Conservation (phyloP, 208 protist genomes). For the Crithidia acanthocephali region DNA sequence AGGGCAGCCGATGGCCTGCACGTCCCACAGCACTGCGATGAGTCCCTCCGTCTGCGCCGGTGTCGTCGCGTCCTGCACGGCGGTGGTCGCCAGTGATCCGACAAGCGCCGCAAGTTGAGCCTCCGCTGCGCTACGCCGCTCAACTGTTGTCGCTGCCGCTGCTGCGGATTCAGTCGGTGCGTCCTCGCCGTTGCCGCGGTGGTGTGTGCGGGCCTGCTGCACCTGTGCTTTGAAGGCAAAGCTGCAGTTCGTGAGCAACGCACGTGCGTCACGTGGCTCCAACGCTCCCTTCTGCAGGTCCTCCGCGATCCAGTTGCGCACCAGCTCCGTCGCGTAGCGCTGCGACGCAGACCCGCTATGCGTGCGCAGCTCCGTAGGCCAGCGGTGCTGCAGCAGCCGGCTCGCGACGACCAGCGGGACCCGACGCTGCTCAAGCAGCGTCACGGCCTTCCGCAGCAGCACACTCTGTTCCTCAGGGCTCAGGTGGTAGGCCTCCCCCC, state of each 20-base stretch:
- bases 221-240: constrained; percentile 27
- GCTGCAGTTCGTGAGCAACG: constrained; percentile 45
- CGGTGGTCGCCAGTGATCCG: constrained; percentile 50
- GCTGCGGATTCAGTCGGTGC: too few species aligned
- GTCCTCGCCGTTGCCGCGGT: neutral
- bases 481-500: neutral
- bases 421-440: constrained; percentile 43
- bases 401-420: constrained; percentile 51
- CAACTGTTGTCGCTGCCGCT: neutral
- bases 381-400: constrained; percentile 54
- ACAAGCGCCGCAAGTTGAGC: constrained; percentile 29
- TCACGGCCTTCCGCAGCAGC: constrained; percentile 34
- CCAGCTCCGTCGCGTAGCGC: constrained; percentile 39
- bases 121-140: neutral
- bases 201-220: neutral
- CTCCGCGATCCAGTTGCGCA: constrained; percentile 54
- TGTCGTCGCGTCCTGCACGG: constrained; percentile 39
- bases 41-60: constrained; percentile 46
- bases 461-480: constrained; percentile 20
- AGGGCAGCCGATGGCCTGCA: constrained; percentile 48
- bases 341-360: constrained; percentile 32
- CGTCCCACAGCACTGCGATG: constrained; percentile 72
- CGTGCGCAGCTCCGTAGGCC: constrained; percentile 41
- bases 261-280: constrained; percentile 41
- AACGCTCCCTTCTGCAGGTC: constrained; percentile 32